phyloP scores from a whole-genome alignment of 345 rosid genomes.

The Melastoma malabathricum region DNA sequence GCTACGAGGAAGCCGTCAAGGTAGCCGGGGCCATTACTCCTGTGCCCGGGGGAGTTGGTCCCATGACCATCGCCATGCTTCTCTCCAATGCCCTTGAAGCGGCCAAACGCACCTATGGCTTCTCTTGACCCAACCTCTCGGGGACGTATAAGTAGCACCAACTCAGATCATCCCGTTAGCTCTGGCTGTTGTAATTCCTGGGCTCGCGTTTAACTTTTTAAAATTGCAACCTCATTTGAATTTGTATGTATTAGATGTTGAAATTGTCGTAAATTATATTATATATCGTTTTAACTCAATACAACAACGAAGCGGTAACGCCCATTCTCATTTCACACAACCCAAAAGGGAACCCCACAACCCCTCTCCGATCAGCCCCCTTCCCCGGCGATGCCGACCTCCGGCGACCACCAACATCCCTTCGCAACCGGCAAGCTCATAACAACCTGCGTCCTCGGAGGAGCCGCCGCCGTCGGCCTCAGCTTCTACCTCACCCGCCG shows the following conservation, averaged over 20 bases:
- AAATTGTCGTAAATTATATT: no score
- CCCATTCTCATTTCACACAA: neutral
- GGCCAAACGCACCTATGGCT: constrained; percentile 37
- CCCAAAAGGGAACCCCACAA: neutral
- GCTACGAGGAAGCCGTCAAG: constrained; percentile 61
- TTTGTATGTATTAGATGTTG: no score
- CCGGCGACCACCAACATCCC: constrained; percentile 10
- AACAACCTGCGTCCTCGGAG: constrained; percentile 34
- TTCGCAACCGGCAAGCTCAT: constrained; percentile 11
- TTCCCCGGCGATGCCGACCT: constrained; percentile 19
- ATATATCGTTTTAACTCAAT: no score
- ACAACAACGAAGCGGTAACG: no score
- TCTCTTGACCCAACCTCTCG: constrained; percentile 8
- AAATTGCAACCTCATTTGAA: no score
- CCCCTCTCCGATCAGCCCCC: neutral
- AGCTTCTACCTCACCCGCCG: constrained; percentile 16
- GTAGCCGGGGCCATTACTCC: constrained; percentile 76
- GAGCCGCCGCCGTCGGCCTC: constrained; percentile 32
- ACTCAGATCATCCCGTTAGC: no score
- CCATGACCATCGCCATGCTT: constrained; percentile 90
- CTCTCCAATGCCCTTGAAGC: constrained; percentile 66
- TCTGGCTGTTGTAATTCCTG: no score
- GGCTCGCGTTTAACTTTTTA: no score
- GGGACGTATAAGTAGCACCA: no score
- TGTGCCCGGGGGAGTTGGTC: constrained; percentile 93